Conservation (phyloP, 441 rosid genomes). For the Croton laevigatus region DNA sequence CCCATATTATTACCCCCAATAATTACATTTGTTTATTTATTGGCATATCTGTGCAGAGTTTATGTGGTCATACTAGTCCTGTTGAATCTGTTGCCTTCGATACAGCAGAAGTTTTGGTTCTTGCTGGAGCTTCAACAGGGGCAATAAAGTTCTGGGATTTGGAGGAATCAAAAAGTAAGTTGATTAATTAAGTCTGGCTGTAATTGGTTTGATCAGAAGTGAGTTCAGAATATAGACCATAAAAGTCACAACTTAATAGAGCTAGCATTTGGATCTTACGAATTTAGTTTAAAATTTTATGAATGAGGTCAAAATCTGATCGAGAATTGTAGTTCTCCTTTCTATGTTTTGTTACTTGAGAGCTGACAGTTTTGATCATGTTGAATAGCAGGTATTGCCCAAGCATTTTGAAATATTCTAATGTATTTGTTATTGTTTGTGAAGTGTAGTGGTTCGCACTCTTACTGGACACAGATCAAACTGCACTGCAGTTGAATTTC, state of each 20-base stretch:
- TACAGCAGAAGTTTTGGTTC: conserved; percentile 75
- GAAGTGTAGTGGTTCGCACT: conserved; percentile 98
- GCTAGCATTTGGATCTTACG: background rate
- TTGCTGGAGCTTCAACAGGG: conserved; percentile 91
- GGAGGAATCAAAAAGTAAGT: conserved; percentile 91
- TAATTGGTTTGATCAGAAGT: background rate
- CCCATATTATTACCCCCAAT: conserved; percentile 4
- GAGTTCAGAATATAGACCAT: background rate
- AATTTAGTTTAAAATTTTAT: background rate
- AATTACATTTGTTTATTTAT: conserved; percentile 14
- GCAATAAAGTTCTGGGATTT: conserved; percentile 90
- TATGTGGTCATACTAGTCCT: conserved; percentile 73
- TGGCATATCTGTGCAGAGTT: conserved; percentile 56
- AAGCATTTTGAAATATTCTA: conserved; percentile 27
- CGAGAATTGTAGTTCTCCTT: background rate
- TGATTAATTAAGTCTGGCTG: conserved; percentile 22
- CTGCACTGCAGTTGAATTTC: conserved; percentile 86
- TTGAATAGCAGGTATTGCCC: background rate
- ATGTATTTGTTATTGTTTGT: conserved; percentile 47
- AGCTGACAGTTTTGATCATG: background rate
- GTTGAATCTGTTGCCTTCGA: conserved; percentile 71
- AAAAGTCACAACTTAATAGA: conserved; percentile 9
- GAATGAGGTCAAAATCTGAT: conserved; percentile 4
- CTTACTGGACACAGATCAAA: conserved; percentile 89
- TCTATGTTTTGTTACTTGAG: background rate